Evolutionary conservation across 2,329 filamentous ascomycete genomes (phyloP), one percentile per base, ranked within the genome.

Genomic region (Botryotinia calthae): DNA sequence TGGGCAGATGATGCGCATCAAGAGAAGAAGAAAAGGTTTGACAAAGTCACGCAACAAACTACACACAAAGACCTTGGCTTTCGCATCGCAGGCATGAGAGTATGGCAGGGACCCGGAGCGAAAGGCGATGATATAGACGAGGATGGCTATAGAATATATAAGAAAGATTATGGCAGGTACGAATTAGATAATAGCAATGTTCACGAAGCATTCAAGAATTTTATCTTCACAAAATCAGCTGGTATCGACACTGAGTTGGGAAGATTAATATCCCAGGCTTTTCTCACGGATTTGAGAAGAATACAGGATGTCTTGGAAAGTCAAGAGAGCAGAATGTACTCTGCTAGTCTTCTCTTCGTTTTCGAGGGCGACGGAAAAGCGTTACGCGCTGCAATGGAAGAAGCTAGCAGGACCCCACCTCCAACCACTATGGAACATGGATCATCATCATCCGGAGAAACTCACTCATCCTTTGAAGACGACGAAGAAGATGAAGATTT

Each of bases 1-100:
- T 98, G 94, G 91, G 95, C 93, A 22, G 93, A 97, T 74, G 85
- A 90, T 75, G 89, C 89, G 37, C 85, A 87, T 0, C 77, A 81
- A 40, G 84, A 89, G 78, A 91, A 91, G 83, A 87, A 87, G 77
- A 79, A 82, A 51, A 85, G 88, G 44, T 90, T 91, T 78, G 86
- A 89, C 76, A 85, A 88, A 79, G 88, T 91, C 73, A 84, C 85
- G 46, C 81, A 82, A 42, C 84, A 86, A 78, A 91, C 89, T 6
- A 91, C 89, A 16, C 89, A 90, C 76, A 85, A 84, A 48, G 85
- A 85, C 37, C 83, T 88, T 48, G 89, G 89, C 9, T 91, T 91
- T 78, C 86, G 89, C 73, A 87, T 91, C 73, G 88, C 89, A 16
- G 89, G 89, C 70, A 91, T 91, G 89, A 84, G 88, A 75, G 86